These are phyloP conservation scores for Alternaria panax DNA, from an alignment of 2,329 filamentous ascomycete species.

Conservation along the genomic window DNA sequence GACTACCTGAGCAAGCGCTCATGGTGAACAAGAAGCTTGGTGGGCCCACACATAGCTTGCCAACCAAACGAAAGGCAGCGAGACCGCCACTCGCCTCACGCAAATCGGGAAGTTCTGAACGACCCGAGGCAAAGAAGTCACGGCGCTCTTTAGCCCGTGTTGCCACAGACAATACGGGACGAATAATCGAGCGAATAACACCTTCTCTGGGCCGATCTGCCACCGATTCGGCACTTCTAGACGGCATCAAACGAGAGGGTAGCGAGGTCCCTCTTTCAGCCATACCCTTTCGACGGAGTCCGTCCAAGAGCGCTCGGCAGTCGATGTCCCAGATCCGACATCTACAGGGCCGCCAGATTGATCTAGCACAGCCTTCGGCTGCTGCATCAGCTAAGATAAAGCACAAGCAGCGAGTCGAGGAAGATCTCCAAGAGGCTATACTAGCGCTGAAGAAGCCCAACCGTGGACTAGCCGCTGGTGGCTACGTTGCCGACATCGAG, in stretches of 20 bases:
- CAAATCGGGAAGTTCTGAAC: slow-evolving; percentile 51
- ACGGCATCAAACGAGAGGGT: slow-evolving; percentile 71
- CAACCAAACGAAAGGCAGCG: slow-evolving; percentile 57
- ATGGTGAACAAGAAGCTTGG: slow-evolving; percentile 78
- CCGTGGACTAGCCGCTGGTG: slow-evolving; percentile 71
- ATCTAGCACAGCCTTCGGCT: slow-evolving; percentile 61
- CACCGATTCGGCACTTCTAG: slow-evolving; percentile 66
- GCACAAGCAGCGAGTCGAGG: slow-evolving; percentile 72
- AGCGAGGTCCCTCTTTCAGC: slow-evolving; percentile 67
- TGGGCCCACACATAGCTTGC: slow-evolving; percentile 70
- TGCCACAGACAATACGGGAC: slow-evolving; percentile 63
- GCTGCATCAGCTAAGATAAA: slow-evolving; percentile 65
- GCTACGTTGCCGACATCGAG: slow-evolving; percentile 72
- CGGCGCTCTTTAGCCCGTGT: slow-evolving; percentile 68
- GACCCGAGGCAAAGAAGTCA: slow-evolving; percentile 51
- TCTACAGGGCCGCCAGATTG: slow-evolving; percentile 61
- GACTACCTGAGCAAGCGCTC: slow-evolving; percentile 74
- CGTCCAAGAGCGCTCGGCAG: slow-evolving; percentile 45
- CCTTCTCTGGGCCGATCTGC: slow-evolving; percentile 73
- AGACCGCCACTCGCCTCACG: slow-evolving; percentile 48
- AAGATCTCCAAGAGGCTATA: slow-evolving; percentile 77
- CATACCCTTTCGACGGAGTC: slow-evolving; percentile 58
- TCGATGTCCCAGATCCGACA: slow-evolving; percentile 54
- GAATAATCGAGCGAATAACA: slow-evolving; percentile 61
- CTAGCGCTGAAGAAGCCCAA: slow-evolving; percentile 78